phyloP scores from a whole-genome alignment of 768 basidiomycete genomes.

The Dictyophora rubrovolvata region DNA sequence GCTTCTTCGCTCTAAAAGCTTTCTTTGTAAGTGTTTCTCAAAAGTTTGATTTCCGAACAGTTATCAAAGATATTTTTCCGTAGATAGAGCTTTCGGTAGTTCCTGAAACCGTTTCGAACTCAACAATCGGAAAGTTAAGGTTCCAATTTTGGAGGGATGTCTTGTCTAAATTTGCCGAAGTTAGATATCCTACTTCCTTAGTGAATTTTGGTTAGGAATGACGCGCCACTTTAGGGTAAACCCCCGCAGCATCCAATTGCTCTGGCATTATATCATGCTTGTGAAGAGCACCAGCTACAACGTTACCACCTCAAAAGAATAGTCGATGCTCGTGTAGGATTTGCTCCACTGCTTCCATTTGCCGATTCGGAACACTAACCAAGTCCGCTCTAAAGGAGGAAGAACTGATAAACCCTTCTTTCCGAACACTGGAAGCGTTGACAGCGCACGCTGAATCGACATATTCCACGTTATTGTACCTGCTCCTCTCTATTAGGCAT shows the following conservation, averaged over 20 bases:
- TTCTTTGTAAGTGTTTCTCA: constrained; percentile 62
- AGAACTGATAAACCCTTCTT: constrained; percentile 53
- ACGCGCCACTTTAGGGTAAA: constrained; percentile 38
- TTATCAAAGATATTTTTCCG: constrained; percentile 5
- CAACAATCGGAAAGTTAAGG: constrained; percentile 69
- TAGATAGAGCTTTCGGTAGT: constrained; percentile 72
- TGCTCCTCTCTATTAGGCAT: constrained; percentile 57
- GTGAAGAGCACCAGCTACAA: constrained; percentile 39
- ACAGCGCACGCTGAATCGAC: constrained; percentile 72
- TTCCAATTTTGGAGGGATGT: constrained; percentile 86
- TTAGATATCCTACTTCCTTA: constrained; percentile 23
- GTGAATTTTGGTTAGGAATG: not conserved
- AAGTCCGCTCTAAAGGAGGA: constrained; percentile 39
- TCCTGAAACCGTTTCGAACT: constrained; percentile 66
- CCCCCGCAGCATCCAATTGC: constrained; percentile 78
- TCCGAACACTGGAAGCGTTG: constrained; percentile 58
- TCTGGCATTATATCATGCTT: constrained; percentile 54
- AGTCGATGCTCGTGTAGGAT: constrained; percentile 70
- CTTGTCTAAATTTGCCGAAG: constrained; percentile 55
- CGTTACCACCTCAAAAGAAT: constrained; percentile 75
- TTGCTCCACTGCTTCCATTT: not conserved
- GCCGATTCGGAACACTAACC: not conserved
- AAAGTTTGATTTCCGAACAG: not conserved
- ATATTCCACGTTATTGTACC: constrained; percentile 66
- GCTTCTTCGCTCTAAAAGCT: constrained; percentile 71